Evolutionary conservation across 2,329 filamentous ascomycete genomes (phyloP), one percentile per base, ranked within the genome.

Genomic region (Penicillium sp.): DNA sequence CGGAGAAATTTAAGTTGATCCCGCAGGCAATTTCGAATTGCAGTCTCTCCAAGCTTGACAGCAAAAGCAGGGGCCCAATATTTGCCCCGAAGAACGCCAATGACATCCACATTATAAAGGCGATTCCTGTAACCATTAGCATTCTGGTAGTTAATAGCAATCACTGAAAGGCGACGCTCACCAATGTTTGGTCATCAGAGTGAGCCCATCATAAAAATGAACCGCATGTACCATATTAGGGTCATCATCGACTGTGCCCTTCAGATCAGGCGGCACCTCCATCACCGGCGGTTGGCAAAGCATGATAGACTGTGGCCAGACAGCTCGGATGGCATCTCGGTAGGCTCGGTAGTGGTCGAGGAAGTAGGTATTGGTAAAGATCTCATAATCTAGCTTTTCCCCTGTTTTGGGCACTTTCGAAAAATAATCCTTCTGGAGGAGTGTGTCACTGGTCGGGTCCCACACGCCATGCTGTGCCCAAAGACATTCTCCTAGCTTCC

Each of bases 391-490:
- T 51, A 97, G 81, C 5, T 77, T 78, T 56, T 89, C 83, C 2
- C 90, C 91, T 1, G 87, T 92, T 14, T 77, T 80, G 0, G 92
- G 92, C 58, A 90, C 86, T 64, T 87, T 90, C 8, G 86, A 82
- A 67, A 99, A 99, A 73, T 97, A 97, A 70, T 96, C 86, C 65
- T 92, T 95, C 62, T 84, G 85, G 53, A 96, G 73, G 5, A 99
- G 77, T 0, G 83, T 85, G 69, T 97, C 92, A 2, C 83, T 89
- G 3, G 80, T 77, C 5, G 89, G 87, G 68, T 99, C 91, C 94
- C 94, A 99, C 5, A 99, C 86, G 1, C 92, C 93, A 71, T 99
- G 92, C 68, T 97, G 93, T 3, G 94, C 93, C 94, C 94, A 99
- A 36, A 99, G 73, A 67, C 94, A 97, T 73, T 95, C 86, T n/a